Base-by-base conservation (phyloP, 352 stramenopile species). In the Phytophthora fragariae region DNA sequence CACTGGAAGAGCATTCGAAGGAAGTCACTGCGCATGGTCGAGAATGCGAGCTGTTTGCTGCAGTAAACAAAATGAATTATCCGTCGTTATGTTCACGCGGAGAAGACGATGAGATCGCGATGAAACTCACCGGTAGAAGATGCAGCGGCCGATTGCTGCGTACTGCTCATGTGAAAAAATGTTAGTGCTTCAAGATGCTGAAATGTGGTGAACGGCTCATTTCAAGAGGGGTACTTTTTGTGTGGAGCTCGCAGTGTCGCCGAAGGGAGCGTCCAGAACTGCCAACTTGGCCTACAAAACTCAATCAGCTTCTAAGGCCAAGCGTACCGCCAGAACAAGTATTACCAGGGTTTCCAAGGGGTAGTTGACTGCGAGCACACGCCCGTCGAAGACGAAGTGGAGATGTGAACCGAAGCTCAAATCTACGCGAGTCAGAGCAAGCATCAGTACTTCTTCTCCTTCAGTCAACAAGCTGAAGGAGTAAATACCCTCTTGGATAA, bases 321-420 rank as follows among this genome's bases (percentile, higher is more conserved):
- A 37, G 7, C 2, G 1, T 24, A 27, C 5, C 33, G 2, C 11
- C 62, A 39, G 8, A 50, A 7, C 14, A 24, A 31, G 35, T 5
- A 12, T 41, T 69, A 91, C 83, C 69, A 89, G 68, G 8, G 57
- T 79, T 53, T 88, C 74, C 24, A 89, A 68, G 1, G 81, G 83
- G 24, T 85, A 91, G 24, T 83, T 80, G 19, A 80, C 52, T 10
- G 60, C 72, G 15, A 81, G 83, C 0, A 89, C 72, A 8, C 59
- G 75, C 5, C 83, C 81, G 39, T 79, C 59, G 49, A 91, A 84
- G 9, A 72, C 76, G 37, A 89, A 86, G 17, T 91, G 83, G 15
- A 91, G 57, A 19, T 84, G 75, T 14, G 75, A 83, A 46, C 69
- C 67, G 46, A 75, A 84, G 3, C 57, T 56, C 50, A 86, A 67